Conservation (phyloP, 495 filamentous ascomycete species). For the Chaetomidium leptoderma region DNA sequence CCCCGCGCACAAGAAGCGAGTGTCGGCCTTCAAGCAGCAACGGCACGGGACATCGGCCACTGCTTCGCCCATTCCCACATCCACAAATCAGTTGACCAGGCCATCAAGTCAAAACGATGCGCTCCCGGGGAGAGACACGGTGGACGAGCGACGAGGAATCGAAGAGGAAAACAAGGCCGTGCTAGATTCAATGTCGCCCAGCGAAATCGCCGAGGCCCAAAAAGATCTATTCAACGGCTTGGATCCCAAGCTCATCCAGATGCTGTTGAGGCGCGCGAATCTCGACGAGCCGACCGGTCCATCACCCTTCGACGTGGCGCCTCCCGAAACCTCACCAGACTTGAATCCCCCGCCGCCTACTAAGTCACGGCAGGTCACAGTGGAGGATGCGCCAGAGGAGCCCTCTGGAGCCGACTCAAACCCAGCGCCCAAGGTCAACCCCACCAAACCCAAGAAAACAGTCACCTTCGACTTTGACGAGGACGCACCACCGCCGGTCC, state of each 20-base stretch:
- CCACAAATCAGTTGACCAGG: not conserved
- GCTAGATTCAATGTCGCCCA: conserved; percentile 72
- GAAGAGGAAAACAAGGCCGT: conserved; percentile 74
- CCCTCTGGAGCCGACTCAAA: not conserved
- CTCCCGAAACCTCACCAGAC: not conserved
- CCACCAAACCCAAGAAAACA: conserved; percentile 27
- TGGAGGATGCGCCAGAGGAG: conserved; percentile 19
- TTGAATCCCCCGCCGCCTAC: conserved; percentile 5
- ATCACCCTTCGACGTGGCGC: conserved; percentile 34
- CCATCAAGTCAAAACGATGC: not conserved
- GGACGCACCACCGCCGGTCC: conserved; percentile 28
- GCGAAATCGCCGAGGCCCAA: conserved; percentile 73
- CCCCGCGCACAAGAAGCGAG: conserved; percentile 76
- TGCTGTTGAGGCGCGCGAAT: conserved; percentile 71
- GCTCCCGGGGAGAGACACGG: not conserved
- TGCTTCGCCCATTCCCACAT: not conserved
- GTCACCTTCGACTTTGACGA: conserved; percentile 27
- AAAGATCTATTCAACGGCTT: conserved; percentile 67
- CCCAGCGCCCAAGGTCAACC: not conserved
- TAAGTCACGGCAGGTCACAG: conserved; percentile 20
- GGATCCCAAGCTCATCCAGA: conserved; percentile 66
- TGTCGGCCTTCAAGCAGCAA: conserved; percentile 75
- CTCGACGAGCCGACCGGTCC: conserved; percentile 56
- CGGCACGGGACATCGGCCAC: conserved; percentile 32
- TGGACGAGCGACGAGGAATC: conserved; percentile 63